phyloP scores from a whole-genome alignment of 305 asterid species.

The Rubia occidens region DNA sequence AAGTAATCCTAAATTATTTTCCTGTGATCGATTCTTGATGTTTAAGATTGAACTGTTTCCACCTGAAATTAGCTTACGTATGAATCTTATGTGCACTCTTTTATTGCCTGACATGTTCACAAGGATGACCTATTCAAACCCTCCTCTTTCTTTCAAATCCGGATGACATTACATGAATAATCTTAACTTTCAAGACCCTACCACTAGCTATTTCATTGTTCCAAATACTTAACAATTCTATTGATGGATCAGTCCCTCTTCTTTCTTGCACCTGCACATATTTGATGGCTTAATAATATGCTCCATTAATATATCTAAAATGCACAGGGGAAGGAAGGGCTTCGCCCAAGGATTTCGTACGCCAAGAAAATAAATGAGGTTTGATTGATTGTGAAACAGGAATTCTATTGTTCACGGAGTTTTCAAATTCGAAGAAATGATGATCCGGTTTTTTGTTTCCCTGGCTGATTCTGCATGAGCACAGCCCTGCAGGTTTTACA shows the following conservation, averaged over 20 bases:
- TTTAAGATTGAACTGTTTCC: neutral
- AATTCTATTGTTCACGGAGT: neutral
- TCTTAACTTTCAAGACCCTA: neutral
- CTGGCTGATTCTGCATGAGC: neutral
- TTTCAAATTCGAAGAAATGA: neutral
- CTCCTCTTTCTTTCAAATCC: too few species aligned
- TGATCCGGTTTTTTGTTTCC: neutral
- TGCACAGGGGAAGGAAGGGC: neutral
- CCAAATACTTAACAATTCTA: neutral
- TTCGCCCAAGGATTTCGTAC: neutral
- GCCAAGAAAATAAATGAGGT: neutral
- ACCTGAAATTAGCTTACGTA: neutral
- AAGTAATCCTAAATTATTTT: neutral
- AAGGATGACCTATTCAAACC: too few species aligned
- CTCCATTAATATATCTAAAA: neutral
- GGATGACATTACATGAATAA: neutral
- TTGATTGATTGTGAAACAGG: neutral
- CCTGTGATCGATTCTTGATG: neutral
- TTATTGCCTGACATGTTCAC: too few species aligned
- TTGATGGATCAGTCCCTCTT: neutral
- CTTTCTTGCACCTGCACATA: neutral
- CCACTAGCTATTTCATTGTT: neutral
- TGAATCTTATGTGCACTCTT: neutral
- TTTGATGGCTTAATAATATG: constrained; percentile 2
- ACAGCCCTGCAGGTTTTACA: neutral